phyloP scores from a whole-genome alignment of 2,329 filamentous ascomycete genomes.

The Pseudogymnoascus sp. region DNA sequence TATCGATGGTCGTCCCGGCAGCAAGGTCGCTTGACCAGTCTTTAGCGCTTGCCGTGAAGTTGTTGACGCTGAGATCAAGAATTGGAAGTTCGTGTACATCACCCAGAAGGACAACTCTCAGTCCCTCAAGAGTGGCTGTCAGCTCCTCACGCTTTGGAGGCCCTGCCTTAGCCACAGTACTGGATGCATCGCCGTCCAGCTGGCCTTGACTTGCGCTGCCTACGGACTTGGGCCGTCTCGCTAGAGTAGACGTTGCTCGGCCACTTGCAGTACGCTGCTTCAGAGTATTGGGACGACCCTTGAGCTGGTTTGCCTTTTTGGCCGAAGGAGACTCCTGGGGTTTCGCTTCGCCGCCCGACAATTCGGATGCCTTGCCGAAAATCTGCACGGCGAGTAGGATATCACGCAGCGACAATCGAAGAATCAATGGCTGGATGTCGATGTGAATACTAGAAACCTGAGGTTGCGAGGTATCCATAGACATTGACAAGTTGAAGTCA shows the following conservation, averaged over 20 bases:
- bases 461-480: conserved; percentile 62
- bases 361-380: conserved; percentile 78
- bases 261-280: conserved; percentile 52
- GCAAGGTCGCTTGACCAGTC: conserved; percentile 88
- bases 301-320: conserved; percentile 48
- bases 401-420: conserved; percentile 85
- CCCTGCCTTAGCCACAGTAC: conserved; percentile 42
- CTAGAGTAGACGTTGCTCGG: conserved; percentile 46
- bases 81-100: conserved; percentile 94
- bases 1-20: conserved; percentile 83
- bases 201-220: conserved; percentile 10
- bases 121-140: conserved; percentile 75
- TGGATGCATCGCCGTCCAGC: conserved; percentile 35
- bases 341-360: conserved; percentile 58
- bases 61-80: conserved; percentile 86
- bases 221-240: conserved; percentile 34
- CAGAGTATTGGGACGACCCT: conserved; percentile 28
- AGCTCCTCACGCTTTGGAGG: conserved; percentile 60
- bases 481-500: conserved; percentile 87
- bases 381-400: conserved; percentile 93
- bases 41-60: conserved; percentile 73
- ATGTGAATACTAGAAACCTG: conserved; percentile 73
- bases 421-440: conserved; percentile 82
- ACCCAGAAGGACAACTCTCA: conserved; percentile 88
- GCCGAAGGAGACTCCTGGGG: conserved; percentile 39